Percentiles rank a stretch among this genome's conserved stretches.
These are phyloP conservation scores for Penicillium angulare DNA, from an alignment of 495 filamentous ascomycete genomes.

Conservation along the genomic window DNA sequence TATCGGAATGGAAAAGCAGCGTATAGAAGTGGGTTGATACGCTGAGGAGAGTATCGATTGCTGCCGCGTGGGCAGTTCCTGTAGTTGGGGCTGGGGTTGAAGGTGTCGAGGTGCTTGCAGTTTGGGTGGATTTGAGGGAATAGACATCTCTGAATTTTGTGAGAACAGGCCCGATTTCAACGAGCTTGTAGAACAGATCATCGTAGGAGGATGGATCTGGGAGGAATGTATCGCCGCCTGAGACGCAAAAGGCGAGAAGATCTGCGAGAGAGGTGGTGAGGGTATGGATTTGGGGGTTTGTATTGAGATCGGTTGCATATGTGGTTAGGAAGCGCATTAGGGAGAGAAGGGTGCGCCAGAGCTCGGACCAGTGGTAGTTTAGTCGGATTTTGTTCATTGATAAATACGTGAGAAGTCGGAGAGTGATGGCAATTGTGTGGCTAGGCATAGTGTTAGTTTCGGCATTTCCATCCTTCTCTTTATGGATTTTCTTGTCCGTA, in stretches of 20 bases:
- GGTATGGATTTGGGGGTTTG: constrained; percentile 57
- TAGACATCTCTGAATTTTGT: constrained; percentile 81
- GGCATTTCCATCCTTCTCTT: neutral
- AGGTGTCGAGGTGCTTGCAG: constrained; percentile 1
- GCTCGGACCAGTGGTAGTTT: constrained; percentile 90
- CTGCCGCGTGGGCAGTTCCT: constrained; percentile 39
- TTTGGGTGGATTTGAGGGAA: too few relatives aligned
- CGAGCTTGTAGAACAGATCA: constrained; percentile 96
- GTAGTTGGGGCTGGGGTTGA: constrained; percentile 7
- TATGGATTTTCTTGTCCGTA: neutral
- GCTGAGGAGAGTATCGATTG: constrained; percentile 78
- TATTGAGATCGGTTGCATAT: constrained; percentile 73
- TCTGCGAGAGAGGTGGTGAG: constrained; percentile 62
- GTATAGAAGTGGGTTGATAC: constrained; percentile 86
- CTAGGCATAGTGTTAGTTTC: constrained; percentile 16
- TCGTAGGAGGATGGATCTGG: constrained; percentile 87
- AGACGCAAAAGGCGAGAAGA: constrained; percentile 83
- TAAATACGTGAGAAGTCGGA: constrained; percentile 79
- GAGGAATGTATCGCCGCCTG: constrained; percentile 86
- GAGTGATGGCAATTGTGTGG: constrained; percentile 67
- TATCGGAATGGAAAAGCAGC: constrained; percentile 66
- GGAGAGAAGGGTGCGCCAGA: constrained; percentile 86
- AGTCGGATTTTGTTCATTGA: constrained; percentile 74
- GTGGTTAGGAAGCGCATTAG: constrained; percentile 88
- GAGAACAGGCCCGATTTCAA: constrained; percentile 84